Evolutionary conservation across 192 early-diverging fungal genomes (phyloP).

Genomic region (Helicostylum pulchrum): DNA sequence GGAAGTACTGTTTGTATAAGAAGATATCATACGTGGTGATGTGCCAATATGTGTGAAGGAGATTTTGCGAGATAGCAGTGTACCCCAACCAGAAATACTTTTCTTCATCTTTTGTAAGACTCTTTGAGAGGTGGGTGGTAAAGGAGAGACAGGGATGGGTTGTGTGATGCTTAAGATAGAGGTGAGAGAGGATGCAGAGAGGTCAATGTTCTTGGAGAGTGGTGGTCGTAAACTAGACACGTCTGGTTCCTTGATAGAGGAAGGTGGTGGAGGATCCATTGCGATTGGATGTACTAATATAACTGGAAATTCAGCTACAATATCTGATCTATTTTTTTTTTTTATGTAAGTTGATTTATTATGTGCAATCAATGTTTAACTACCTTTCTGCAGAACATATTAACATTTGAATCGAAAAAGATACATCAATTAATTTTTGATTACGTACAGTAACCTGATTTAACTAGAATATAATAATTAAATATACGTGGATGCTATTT

Average conservation of each 20-base stretch:
- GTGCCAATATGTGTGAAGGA: not conserved
- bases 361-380: too few relatives aligned
- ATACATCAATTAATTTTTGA: slow-evolving; percentile 16
- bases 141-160: too few relatives aligned
- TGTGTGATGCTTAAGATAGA: too few relatives aligned
- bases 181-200: too few relatives aligned
- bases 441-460: slow-evolving; percentile 3
- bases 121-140: too few relatives aligned
- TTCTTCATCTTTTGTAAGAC: not conserved
- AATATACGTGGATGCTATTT: too few relatives aligned
- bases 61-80: not conserved
- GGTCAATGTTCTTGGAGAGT: too few relatives aligned
- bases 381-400: slow-evolving; percentile 6
- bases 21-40: not conserved
- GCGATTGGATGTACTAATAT: slow-evolving; percentile 18
- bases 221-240: too few relatives aligned
- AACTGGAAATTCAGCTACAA: slow-evolving; percentile 16
- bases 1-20: too few relatives aligned
- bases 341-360: too few relatives aligned
- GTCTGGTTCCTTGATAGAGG: too few relatives aligned
- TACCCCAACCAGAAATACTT: not conserved
- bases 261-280: slow-evolving; percentile 21
- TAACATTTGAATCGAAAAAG: slow-evolving; percentile 3
- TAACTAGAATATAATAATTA: not conserved
- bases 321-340: slow-evolving; percentile 3